These are phyloP conservation scores for Acanthamoeba sp. DNA, from an alignment of 208 protist species.

Conservation along the genomic window DNA sequence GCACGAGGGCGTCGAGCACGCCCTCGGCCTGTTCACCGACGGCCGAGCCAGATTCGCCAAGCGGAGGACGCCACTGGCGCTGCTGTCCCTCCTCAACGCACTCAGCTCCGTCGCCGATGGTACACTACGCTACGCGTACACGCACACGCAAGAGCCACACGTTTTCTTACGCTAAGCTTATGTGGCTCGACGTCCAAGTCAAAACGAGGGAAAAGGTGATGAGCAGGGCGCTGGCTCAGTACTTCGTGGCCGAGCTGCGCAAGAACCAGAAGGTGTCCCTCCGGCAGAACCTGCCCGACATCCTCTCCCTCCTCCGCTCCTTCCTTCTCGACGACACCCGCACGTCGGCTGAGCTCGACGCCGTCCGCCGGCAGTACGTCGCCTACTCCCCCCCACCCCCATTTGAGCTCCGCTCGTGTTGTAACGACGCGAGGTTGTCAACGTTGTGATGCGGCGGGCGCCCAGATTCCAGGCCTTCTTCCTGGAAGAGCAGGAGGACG, in stretches of 20 bases:
- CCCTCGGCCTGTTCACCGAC: neutral
- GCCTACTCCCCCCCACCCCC: neutral
- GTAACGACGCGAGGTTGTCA: too few species aligned
- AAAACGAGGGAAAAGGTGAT: neutral
- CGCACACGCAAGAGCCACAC: neutral
- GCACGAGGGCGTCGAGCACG: constrained; percentile 2
- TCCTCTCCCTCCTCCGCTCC: neutral
- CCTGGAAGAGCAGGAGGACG: constrained; percentile 36
- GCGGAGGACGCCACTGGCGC: neutral
- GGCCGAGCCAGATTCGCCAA: neutral
- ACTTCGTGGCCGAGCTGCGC: constrained; percentile 29
- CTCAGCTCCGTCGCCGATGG: neutral
- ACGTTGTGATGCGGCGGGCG: neutral
- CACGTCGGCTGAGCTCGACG: neutral
- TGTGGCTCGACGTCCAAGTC: neutral
- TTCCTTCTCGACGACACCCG: neutral
- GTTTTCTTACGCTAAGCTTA: neutral
- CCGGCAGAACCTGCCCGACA: constrained; percentile 23
- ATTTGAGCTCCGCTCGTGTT: too few species aligned
- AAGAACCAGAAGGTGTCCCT: constrained; percentile 40
- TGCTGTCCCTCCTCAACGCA: neutral
- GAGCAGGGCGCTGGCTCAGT: neutral
- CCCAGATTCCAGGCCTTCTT: constrained; percentile 33
- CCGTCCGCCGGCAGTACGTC: neutral
- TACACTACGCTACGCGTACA: neutral